phyloP scores from a whole-genome alignment of 768 basidiomycete genomes.

The Russula emetica region DNA sequence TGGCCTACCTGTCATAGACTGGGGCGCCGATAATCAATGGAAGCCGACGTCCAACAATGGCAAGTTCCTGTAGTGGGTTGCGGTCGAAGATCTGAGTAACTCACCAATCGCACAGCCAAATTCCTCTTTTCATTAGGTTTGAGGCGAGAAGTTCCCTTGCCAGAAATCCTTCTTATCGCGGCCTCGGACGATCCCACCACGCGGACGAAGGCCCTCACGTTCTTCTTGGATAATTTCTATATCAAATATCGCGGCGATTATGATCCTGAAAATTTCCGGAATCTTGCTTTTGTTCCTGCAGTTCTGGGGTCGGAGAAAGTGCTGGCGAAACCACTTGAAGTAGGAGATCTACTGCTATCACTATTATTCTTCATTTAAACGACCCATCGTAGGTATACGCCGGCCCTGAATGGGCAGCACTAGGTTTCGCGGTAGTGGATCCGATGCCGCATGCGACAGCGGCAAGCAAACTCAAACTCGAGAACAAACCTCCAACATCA shows the following conservation, averaged over 20 bases:
- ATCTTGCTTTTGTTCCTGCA: constrained; percentile 30
- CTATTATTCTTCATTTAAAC: background rate
- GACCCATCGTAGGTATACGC: constrained; percentile 58
- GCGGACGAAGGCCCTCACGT: constrained; percentile 38
- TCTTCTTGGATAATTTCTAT: too few relatives aligned
- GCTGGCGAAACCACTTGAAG: constrained; percentile 63
- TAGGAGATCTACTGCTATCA: constrained; percentile 33
- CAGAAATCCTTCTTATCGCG: constrained; percentile 64
- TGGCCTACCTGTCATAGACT: constrained; percentile 77
- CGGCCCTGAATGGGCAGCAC: constrained; percentile 60
- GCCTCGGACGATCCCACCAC: constrained; percentile 48
- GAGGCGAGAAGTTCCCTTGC: constrained; percentile 62
- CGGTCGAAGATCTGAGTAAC: background rate
- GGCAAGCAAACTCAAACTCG: constrained; percentile 61
- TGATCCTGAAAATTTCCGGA: too few relatives aligned
- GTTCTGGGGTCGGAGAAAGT: constrained; percentile 46
- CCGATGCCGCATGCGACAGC: too few relatives aligned
- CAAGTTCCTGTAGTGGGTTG: constrained; percentile 31
- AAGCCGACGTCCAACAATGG: constrained; percentile 81
- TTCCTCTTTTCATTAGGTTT: constrained; percentile 72
- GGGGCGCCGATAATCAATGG: constrained; percentile 48
- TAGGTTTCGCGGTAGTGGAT: too few relatives aligned
- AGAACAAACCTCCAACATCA: constrained; percentile 60
- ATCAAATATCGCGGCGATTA: too few relatives aligned
- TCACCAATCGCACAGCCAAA: constrained; percentile 50